Evolutionary conservation across 2,329 filamentous ascomycete genomes (phyloP).

Genomic region (Endoconidiophora laricicola): DNA sequence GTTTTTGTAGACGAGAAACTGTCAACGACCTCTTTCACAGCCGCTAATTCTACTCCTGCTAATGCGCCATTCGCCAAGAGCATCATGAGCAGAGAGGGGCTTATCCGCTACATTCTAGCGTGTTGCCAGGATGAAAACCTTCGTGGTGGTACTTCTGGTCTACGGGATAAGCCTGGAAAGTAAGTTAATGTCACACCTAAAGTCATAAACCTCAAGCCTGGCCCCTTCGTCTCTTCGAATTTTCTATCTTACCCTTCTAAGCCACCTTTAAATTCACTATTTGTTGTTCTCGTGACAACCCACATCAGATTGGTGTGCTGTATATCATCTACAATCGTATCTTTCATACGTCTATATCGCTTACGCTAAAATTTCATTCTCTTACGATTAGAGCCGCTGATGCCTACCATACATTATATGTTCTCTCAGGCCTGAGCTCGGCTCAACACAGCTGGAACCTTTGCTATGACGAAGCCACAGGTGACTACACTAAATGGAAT

Average conservation of each 20-base stretch:
- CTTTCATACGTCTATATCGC: background rate
- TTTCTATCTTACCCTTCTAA: background rate
- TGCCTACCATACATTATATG: slow-evolving; percentile 87
- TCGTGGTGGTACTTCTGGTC: slow-evolving; percentile 42
- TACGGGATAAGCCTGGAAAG: slow-evolving; percentile 89
- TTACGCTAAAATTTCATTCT: background rate
- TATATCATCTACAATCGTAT: background rate
- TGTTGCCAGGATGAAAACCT: slow-evolving; percentile 63
- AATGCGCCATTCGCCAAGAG: slow-evolving; percentile 23
- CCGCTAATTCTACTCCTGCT: background rate
- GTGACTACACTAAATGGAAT: slow-evolving; percentile 9
- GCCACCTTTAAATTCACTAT: background rate
- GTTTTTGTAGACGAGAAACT: slow-evolving; percentile 1
- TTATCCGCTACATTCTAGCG: slow-evolving; percentile 76
- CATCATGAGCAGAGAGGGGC: slow-evolving; percentile 66
- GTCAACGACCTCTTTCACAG: slow-evolving; percentile 5
- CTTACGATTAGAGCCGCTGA: slow-evolving; percentile 46
- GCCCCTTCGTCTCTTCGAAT: background rate
- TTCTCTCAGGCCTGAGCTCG: slow-evolving; percentile 68
- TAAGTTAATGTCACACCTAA: slow-evolving; percentile 28
- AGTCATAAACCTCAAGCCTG: background rate
- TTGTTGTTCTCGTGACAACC: slow-evolving; percentile 3
- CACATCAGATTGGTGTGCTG: slow-evolving; percentile 3
- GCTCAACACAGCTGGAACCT: slow-evolving; percentile 54
- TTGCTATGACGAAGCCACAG: slow-evolving; percentile 15